Conservation (phyloP, 2,329 filamentous ascomycete species). For the Sporothrix curviconia region DNA sequence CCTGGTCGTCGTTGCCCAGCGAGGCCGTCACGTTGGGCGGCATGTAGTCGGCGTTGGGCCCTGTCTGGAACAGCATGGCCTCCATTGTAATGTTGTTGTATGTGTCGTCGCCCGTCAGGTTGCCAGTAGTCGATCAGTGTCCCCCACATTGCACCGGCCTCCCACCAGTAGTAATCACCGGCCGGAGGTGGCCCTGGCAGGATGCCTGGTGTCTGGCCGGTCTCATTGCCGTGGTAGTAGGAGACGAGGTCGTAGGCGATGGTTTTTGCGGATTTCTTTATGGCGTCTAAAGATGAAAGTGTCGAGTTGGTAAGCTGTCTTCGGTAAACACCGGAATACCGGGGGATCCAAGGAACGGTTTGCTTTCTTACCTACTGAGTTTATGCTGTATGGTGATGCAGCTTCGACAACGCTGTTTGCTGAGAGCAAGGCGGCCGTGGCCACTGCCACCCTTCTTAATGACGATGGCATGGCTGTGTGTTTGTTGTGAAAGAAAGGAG, state of each 20-base stretch:
- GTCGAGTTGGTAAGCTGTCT: not conserved
- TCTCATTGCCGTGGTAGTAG: slow-evolving; percentile 28
- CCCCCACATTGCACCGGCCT: slow-evolving; percentile 26
- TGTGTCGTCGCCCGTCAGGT: slow-evolving; percentile 38
- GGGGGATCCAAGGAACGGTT: no score
- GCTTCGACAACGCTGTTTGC: not conserved
- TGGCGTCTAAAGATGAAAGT: slow-evolving; percentile 14
- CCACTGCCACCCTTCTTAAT: not conserved
- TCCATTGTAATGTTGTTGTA: slow-evolving; percentile 45
- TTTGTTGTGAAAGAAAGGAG: not conserved
- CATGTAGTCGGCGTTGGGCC: slow-evolving; percentile 43
- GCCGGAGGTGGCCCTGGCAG: slow-evolving; percentile 25
- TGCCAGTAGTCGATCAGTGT: slow-evolving; percentile 35
- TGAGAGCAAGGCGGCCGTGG: not conserved
- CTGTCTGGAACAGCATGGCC: slow-evolving; percentile 41
- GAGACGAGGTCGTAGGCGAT: slow-evolving; percentile 27
- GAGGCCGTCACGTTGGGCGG: slow-evolving; percentile 37
- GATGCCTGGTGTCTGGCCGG: slow-evolving; percentile 25
- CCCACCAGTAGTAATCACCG: slow-evolving; percentile 30
- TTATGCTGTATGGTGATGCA: not conserved
- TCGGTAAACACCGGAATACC: not conserved
- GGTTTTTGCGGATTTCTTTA: slow-evolving; percentile 17
- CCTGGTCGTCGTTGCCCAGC: slow-evolving; percentile 54
- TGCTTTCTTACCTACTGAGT: not conserved
- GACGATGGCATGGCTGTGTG: not conserved